phyloP scores from a whole-genome alignment of 331 rosid genomes.

The Malus hybrid region DNA sequence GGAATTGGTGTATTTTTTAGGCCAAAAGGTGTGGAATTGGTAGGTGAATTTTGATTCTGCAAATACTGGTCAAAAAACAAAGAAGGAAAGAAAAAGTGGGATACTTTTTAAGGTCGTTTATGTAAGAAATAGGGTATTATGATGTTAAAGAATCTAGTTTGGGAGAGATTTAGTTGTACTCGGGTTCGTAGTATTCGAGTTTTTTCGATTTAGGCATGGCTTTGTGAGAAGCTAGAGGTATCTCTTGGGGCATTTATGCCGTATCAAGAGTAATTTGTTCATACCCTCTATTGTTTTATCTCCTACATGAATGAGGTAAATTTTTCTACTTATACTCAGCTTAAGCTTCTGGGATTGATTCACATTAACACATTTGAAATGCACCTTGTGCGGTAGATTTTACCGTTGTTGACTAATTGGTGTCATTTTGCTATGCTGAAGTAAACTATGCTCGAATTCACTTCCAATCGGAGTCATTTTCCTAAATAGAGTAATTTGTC shows the following conservation, averaged over 20 bases:
- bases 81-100: background rate
- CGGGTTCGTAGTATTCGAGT: background rate
- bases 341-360: background rate
- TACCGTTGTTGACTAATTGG: background rate
- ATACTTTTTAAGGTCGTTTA: background rate
- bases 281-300: background rate
- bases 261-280: background rate
- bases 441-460: background rate
- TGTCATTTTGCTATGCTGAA: background rate
- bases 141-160: background rate
- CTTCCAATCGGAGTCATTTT: background rate
- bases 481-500: background rate
- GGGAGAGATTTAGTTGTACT: background rate
- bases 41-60: background rate
- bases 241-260: background rate
- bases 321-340: background rate
- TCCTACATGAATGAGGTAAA: background rate
- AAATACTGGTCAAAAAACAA: background rate
- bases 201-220: background rate
- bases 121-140: background rate
- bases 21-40: background rate
- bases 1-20: background rate
- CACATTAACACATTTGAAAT: background rate
- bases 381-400: background rate
- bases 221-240: slow-evolving; percentile 6